Conservation (phyloP, 352 stramenopile species). For the Phytophthora constricta region DNA sequence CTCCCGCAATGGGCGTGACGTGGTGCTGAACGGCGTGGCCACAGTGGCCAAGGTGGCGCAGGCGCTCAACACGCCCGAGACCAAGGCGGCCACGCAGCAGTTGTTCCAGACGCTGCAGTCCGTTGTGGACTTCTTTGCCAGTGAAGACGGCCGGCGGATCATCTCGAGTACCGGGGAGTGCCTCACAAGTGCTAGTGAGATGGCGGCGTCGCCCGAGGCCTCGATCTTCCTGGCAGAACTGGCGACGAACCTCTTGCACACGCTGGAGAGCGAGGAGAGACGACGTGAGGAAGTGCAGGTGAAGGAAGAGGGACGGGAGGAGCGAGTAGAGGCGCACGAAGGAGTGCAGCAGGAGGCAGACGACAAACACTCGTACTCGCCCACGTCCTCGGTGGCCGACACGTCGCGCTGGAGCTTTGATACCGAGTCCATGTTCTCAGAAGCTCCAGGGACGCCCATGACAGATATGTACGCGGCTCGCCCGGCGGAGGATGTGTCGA, state of each 20-base stretch:
- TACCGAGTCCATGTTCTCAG: conserved; percentile 57
- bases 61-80: conserved; percentile 77
- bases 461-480: conserved; percentile 25
- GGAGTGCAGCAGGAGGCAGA: conserved; percentile 10
- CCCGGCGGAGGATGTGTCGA: conserved; percentile 15
- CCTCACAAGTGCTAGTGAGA: conserved; percentile 52
- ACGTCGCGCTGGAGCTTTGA: conserved; percentile 55
- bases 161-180: conserved; percentile 65
- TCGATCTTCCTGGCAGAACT: conserved; percentile 81
- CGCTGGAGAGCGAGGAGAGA: conserved; percentile 61
- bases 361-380: conserved; percentile 40
- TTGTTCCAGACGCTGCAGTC: conserved; percentile 70
- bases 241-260: conserved; percentile 77
- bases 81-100: conserved; percentile 67
- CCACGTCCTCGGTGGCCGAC: conserved; percentile 55
- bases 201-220: conserved; percentile 70
- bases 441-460: conserved; percentile 38
- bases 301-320: conserved; percentile 12
- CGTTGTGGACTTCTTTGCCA: conserved; percentile 80
- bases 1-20: conserved; percentile 60
- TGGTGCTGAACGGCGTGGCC: conserved; percentile 69
- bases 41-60: conserved; percentile 70
- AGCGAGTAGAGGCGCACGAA: conserved; percentile 16
- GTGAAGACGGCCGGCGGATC: conserved; percentile 56
- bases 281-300: conserved; percentile 30